These are phyloP conservation scores for Trichoderma polysporum DNA, from an alignment of 2,329 filamentous ascomycete genomes.

Conservation along the genomic window DNA sequence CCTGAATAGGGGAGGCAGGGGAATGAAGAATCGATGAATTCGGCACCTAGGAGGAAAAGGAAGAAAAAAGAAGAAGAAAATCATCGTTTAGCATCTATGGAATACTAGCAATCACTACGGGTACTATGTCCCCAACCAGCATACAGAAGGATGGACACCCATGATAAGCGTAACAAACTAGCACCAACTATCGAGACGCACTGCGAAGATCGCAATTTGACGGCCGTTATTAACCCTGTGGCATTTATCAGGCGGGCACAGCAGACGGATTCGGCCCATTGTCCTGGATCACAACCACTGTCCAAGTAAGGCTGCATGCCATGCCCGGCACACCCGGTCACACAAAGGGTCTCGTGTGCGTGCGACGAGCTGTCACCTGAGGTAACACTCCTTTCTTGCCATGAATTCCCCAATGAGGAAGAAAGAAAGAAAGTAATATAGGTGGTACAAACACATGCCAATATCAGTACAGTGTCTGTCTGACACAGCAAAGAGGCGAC, in stretches of 20 bases:
- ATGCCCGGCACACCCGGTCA: not conserved
- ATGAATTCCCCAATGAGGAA: not conserved
- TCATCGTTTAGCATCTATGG: not conserved
- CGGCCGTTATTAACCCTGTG: not conserved
- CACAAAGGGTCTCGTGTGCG: not conserved
- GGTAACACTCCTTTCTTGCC: not conserved
- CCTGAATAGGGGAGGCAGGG: not conserved
- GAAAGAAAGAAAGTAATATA: not conserved
- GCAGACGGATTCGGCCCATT: not conserved
- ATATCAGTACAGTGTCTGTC: not conserved
- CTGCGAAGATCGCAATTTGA: constrained; percentile 12
- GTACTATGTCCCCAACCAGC: not conserved
- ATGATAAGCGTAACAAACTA: not conserved
- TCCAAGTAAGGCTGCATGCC: not conserved
- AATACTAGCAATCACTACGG: not conserved
- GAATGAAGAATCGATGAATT: not conserved
- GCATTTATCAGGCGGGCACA: not conserved
- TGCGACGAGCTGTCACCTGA: not conserved
- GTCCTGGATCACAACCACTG: not conserved
- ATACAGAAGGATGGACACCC: not conserved
- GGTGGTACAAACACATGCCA: not conserved
- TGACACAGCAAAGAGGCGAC: not conserved
- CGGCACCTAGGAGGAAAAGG: not conserved
- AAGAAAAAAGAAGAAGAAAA: not conserved
- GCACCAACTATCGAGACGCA: not conserved